These are phyloP conservation scores for Alternaria longipes DNA, from an alignment of 2,329 filamentous ascomycete genomes.

Conservation along the genomic window DNA sequence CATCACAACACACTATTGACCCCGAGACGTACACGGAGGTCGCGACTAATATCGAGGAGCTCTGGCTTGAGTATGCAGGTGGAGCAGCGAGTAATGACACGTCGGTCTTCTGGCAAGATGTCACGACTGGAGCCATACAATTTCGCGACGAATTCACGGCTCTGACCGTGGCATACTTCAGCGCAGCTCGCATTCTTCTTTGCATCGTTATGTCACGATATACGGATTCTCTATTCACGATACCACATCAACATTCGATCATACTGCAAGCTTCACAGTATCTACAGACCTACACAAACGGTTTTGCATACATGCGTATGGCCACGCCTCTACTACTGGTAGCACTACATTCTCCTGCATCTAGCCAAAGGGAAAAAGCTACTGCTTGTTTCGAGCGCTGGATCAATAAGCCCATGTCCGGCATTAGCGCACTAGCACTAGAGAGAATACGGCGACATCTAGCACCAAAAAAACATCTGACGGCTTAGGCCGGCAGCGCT, in stretches of 20 bases:
- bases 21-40: neutral
- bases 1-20: neutral
- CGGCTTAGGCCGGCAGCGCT: neutral
- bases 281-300: slow-evolving; percentile 30
- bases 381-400: slow-evolving; percentile 32
- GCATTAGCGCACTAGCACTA: slow-evolving; percentile 40
- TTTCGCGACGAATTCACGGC: slow-evolving; percentile 40
- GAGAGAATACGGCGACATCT: slow-evolving; percentile 23
- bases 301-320: slow-evolving; percentile 45
- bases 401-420: slow-evolving; percentile 34
- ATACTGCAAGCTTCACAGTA: slow-evolving; percentile 36
- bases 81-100: slow-evolving; percentile 13
- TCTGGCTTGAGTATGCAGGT: slow-evolving; percentile 34
- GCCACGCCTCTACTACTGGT: slow-evolving; percentile 42
- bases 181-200: slow-evolving; percentile 31
- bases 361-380: slow-evolving; percentile 26
- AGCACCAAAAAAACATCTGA: neutral
- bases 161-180: slow-evolving; percentile 36
- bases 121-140: slow-evolving; percentile 1
- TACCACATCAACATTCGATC: slow-evolving; percentile 17
- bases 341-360: slow-evolving; percentile 31
- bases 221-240: slow-evolving; percentile 12
- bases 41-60: slow-evolving; percentile 22
- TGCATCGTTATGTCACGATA: slow-evolving; percentile 20
- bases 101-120: slow-evolving; percentile 13